phyloP scores from a whole-genome alignment of 208 protist genomes.

The Crithidia brevicula region DNA sequence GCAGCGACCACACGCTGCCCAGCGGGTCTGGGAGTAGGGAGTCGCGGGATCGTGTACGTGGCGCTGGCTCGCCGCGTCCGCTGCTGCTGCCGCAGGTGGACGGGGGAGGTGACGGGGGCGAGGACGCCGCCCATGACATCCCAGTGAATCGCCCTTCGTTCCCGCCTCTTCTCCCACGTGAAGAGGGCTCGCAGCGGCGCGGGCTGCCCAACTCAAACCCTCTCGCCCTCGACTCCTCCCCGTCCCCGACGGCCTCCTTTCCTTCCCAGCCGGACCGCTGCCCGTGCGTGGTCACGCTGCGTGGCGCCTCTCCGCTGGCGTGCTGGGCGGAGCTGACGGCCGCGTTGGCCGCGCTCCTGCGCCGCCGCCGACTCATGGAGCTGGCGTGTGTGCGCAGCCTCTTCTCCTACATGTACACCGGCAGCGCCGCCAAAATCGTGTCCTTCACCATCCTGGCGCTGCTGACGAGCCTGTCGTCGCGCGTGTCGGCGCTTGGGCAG shows the following conservation, averaged over 20 bases:
- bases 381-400: conserved; percentile 50
- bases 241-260: background rate
- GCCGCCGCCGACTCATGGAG: conserved; percentile 32
- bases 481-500: conserved; percentile 41
- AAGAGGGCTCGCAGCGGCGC: background rate
- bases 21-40: too few relatives aligned
- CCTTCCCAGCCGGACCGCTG: background rate
- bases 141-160: background rate
- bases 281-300: conserved; percentile 5
- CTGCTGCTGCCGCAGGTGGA: conserved; percentile 15
- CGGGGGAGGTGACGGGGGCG: background rate
- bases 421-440: conserved; percentile 36
- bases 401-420: conserved; percentile 61
- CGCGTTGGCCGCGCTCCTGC: conserved; percentile 36
- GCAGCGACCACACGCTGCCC: background rate
- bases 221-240: conserved; percentile 2
- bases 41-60: background rate
- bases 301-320: conserved; percentile 22
- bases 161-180: background rate
- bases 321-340: conserved; percentile 56
- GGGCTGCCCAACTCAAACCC: conserved; percentile 4
- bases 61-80: background rate
- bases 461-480: conserved; percentile 49
- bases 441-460: conserved; percentile 46
- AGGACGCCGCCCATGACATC: conserved; percentile 4